Base-by-base conservation (phyloP, 1,139 yeast genomes). In the Pichia inconspicua region DNA sequence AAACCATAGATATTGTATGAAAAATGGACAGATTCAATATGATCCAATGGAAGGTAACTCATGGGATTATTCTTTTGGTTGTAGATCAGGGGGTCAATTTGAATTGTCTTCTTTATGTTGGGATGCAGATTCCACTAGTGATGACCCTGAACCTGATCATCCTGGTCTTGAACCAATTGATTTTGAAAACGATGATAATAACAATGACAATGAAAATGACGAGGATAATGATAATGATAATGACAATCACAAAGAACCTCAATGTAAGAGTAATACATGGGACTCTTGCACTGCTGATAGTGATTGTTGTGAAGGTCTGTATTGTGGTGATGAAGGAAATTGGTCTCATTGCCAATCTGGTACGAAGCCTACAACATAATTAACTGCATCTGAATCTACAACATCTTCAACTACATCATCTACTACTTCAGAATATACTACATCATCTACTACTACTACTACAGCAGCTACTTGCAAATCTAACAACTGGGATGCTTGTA, bases 61-160 rank as follows among this genome's bases (percentile, higher is more conserved):
- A 8, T 51, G 53, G 37, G 66, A 62, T 45, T 59, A 65, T 47
- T 49, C 47, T n/a, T 54, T 63, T 22, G 64, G 63, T n/a, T 65
- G 68, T 52, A 53, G 53, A 12, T 37, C 43, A 45, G 44, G 50
- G 38, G 64, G 63, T 38, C 63, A 63, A 40, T 53, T 57, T 38
- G 59, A 58, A 25, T 51, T 59, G 22, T 55, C 64, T 1, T 8
- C 32, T 52, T 52, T 50, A 56, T 61, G 61, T 50, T 65, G 67
- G 67, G 40, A 45, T 41, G 48, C 40, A 12, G 43, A 34, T 22
- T 22, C 22, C 22, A 22, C 22, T 22, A 22, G 22, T 22, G 22
- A 22, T 22, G 22, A 22, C 22, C 22, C 22, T 25, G 31, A 14
- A n/a, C 15, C 28, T 25, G 40, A 11, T 12, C 25, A 6, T 38